Base-by-base conservation (phyloP, 139 green algal species). In the Desmodesmus armatus region DNA sequence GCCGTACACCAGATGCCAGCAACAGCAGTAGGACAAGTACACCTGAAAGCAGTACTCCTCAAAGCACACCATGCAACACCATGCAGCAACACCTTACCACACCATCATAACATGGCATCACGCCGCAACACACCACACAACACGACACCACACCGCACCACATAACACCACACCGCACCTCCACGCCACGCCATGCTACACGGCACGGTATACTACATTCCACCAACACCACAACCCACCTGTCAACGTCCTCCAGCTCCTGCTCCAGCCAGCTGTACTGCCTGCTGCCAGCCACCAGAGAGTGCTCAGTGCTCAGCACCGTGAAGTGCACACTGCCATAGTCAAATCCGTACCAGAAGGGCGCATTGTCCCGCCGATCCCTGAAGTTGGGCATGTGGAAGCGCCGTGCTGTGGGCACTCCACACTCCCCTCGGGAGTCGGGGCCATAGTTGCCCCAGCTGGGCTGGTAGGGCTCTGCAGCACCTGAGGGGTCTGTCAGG, bases 321-420 rank as follows among this genome's bases (percentile, higher is more conserved):
- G 88, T 82, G 67, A 96, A 94, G 87, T 96, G 93, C 15, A 94
- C 91, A n/a, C 29, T 79, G 82, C 93, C 94, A 55, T 94, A 92
- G 40, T 94, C 88, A 79, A 95, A 96, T 17, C 78, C 88, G 84
- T 97, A 98, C 94, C 94, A 98, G 79, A 98, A 98, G 0, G 95
- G 95, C 4, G 94, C 78, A 41, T 88, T 91, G 71, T 78, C 63
- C 5, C 35, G 33, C 40, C 11, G 86, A 89, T 40, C 60, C 17
- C 58, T 19, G 2, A 27, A 23, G 43, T 76, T 21, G 5, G 94
- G 94, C 91, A 94, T 95, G 58, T 78, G 29, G 85, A 97, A 96
- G 40, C 90, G 89, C 13, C 72, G 55, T 15, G 88, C 89, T 5
- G 83, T 77, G 31, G 91, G 81, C 35, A 94, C 89, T 3, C 92